Percentiles rank a stretch among this genome's conserved stretches.
phyloP scores from a whole-genome alignment of 805 yeast genomes.

The Candida ponderosae region DNA sequence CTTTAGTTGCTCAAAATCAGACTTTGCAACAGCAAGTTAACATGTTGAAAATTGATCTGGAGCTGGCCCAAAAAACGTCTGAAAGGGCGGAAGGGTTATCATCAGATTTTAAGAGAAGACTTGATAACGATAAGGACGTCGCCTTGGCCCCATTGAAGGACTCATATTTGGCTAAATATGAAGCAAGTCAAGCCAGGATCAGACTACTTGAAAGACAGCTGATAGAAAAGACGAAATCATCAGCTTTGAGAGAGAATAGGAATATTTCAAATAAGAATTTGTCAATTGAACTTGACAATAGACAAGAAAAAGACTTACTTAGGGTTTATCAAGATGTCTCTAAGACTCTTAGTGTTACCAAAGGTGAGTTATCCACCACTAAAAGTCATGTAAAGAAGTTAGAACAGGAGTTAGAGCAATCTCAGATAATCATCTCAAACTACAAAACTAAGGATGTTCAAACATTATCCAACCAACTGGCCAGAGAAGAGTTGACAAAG shows the following conservation, averaged over 20 bases:
- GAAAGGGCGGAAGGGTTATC: conserved; percentile 44
- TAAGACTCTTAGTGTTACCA: conserved; percentile 33
- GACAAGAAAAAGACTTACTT: conserved; percentile 36
- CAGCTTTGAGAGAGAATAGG: conserved; percentile 21
- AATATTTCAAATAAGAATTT: conserved; percentile 19
- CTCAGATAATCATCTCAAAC: conserved; percentile 17
- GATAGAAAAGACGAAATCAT: conserved; percentile 7
- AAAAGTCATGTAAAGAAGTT: conserved; percentile 35
- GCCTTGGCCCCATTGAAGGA: too few relatives aligned
- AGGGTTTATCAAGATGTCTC: conserved; percentile 43
- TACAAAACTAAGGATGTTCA: conserved; percentile 10
- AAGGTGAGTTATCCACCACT: conserved; percentile 33
- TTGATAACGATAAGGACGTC: too few relatives aligned
- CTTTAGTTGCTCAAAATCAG: conserved; percentile 15
- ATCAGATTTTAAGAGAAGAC: conserved; percentile 32
- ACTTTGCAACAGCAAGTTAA: conserved; percentile 36
- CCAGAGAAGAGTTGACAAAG: conserved; percentile 32
- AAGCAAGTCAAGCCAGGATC: conserved; percentile 36
- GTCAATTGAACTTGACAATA: conserved; percentile 10
- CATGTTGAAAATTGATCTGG: conserved; percentile 37
- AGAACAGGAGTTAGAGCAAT: conserved; percentile 31
- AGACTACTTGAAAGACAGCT: conserved; percentile 31
- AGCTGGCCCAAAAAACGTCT: conserved; percentile 43
- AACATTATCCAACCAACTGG: conserved; percentile 14
- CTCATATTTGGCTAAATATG: conserved; percentile 39